A percentile compares a stretch with the other conserved stretches of the same genome.
phyloP scores from a whole-genome alignment of 2,329 filamentous ascomycete genomes.

The Verruconis gallopava region DNA sequence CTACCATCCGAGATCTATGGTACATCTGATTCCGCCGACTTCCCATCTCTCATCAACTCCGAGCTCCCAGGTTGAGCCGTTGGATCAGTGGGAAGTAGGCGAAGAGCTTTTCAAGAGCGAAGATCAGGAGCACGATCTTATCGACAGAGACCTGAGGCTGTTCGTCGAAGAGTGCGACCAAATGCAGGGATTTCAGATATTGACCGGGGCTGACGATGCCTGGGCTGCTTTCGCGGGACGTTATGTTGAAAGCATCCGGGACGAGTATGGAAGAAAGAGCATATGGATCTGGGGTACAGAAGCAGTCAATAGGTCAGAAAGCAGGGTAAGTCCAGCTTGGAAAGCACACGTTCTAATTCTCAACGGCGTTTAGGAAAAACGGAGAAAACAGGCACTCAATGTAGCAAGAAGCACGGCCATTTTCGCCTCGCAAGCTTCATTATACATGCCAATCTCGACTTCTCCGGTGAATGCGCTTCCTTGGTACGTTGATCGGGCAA shows the following conservation, averaged over 20 bases:
- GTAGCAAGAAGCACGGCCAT: conserved; percentile 58
- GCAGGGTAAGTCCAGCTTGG: conserved; percentile 14
- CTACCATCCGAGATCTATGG: conserved; percentile 76
- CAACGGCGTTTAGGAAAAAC: conserved; percentile 39
- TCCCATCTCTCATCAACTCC: conserved; percentile 34
- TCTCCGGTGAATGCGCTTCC: conserved; percentile 29
- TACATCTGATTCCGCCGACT: conserved; percentile 46
- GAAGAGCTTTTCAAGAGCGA: conserved; percentile 51
- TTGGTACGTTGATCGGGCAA: conserved; percentile 45
- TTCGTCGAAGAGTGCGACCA: conserved; percentile 91
- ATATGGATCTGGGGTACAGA: conserved; percentile 83
- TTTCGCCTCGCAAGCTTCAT: conserved; percentile 56
- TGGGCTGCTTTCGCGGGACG: conserved; percentile 34
- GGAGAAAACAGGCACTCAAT: conserved; percentile 56
- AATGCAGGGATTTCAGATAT: conserved; percentile 68
- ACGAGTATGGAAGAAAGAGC: conserved; percentile 75
- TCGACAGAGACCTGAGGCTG: conserved; percentile 79
- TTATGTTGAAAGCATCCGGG: conserved; percentile 53
- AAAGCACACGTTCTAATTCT: conserved; percentile 11
- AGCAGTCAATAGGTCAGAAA: conserved; percentile 28
- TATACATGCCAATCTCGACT: conserved; percentile 57
- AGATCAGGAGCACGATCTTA: conserved; percentile 59
- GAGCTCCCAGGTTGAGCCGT: conserved; percentile 66
- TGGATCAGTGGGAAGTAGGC: conserved; percentile 62
- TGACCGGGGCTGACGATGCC: conserved; percentile 41